Percentiles rank a stretch among this genome's conserved stretches.
Evolutionary conservation across 2,329 filamentous ascomycete genomes (phyloP).

Genomic region (Cercospora beticola): DNA sequence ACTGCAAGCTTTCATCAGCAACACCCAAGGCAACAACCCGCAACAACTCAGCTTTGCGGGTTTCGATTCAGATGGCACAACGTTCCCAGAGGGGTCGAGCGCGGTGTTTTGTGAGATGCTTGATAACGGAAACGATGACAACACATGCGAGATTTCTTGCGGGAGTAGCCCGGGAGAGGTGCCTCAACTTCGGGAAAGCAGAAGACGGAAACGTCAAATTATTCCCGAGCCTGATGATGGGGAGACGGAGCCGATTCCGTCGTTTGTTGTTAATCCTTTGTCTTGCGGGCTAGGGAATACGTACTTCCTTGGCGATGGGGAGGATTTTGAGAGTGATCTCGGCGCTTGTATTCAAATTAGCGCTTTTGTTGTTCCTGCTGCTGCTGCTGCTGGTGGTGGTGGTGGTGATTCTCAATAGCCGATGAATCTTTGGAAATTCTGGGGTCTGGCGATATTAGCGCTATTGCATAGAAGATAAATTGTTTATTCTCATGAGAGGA

Average conservation of each 20-base stretch:
- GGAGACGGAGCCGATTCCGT: background rate
- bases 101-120: background rate
- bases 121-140: background rate
- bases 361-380: constrained; percentile 5
- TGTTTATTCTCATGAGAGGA: background rate
- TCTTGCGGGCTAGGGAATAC: background rate
- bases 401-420: background rate
- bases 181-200: background rate
- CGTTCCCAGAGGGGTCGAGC: background rate
- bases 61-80: background rate
- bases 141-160: background rate
- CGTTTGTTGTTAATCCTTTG: background rate
- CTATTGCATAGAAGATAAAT: background rate
- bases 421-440: background rate
- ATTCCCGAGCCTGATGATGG: background rate
- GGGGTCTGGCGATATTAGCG: background rate
- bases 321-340: background rate
- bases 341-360: background rate
- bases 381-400: background rate
- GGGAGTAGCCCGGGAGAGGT: background rate
- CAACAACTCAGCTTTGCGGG: background rate
- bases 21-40: background rate
- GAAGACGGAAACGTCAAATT: background rate
- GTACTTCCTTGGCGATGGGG: background rate
- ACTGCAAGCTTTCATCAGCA: background rate